Percentiles rank a stretch among this genome's conserved stretches.
Evolutionary conservation across 768 basidiomycete species (phyloP).

Genomic region (Suillus hirtellus): DNA sequence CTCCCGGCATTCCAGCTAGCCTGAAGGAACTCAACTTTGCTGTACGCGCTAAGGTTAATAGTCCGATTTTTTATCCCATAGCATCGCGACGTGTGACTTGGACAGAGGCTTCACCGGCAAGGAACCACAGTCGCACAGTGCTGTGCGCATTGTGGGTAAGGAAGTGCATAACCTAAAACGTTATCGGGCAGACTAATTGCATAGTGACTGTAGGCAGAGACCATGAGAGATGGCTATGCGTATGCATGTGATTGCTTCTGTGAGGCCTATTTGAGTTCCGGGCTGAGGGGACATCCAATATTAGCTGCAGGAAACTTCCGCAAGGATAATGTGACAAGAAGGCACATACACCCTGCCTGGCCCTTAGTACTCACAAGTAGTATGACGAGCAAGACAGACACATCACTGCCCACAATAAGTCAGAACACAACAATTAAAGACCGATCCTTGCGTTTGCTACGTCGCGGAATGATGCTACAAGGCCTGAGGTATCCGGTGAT

Average conservation of each 20-base stretch:
- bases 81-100: not conserved
- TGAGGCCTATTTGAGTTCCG: not conserved
- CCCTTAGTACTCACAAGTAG: not conserved
- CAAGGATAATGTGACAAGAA: not conserved
- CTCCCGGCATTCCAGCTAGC: not conserved
- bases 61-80: not conserved
- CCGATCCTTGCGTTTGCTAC: not conserved
- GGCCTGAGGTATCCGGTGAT: too few species aligned
- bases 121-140: not conserved
- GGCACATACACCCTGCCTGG: not conserved
- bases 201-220: not conserved
- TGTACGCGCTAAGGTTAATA: too few species aligned
- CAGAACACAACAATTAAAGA: not conserved
- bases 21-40: conserved; percentile 1
- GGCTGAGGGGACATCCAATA: not conserved
- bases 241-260: not conserved
- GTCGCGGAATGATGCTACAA: not conserved
- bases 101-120: not conserved
- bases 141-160: not conserved
- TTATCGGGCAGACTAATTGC: conserved; percentile 4
- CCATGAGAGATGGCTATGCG: not conserved
- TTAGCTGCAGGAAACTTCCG: not conserved
- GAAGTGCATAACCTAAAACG: conserved; percentile 4
- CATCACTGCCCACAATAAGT: not conserved
- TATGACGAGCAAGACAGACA: not conserved